Evolutionary conservation across 495 filamentous ascomycete species (phyloP), one percentile per base, ranked within the genome.

Genomic region (Hapsidospora chrysogenum): DNA sequence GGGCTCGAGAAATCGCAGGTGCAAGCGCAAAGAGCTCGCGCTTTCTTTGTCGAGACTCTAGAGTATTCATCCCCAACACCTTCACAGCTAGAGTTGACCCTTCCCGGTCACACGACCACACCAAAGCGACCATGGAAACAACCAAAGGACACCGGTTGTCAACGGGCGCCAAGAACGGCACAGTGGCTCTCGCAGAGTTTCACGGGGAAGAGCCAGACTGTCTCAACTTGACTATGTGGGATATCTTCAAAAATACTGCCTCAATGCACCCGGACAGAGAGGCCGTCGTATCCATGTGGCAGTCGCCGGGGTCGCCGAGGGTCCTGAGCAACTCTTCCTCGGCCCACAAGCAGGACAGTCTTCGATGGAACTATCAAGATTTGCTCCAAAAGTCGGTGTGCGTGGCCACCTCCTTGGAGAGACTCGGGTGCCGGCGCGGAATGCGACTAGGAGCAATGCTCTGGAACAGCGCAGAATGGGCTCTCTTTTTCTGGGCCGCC

Each of bases 391-490:
- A 23, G 16, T 38, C 39, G 13, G 35, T 26, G n/a, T 16, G 16
- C 3, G 31, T 45, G 4, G 40, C 44, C 8, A 11, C 17, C 10
- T 37, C 26, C 27, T 37, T 46, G 16, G 22, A 26, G 14, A 21
- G 26, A 14, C 26, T 23, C 9, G 44, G 44, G 1, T 31, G 32
- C 25, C 16, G 29, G 9, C 31, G 27, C 9, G 35, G 37, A 10
- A 37, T 19, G 17, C 40, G 35, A 16, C 20, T 56, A 3, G 51
- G 36, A 9, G 35, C 45, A 2, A 29, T 57, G 28, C 39, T 60
- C 9, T 44, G 43, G 35, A 60, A 57, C 31, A 39, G 47, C 18
- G 47, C 43, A 8, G 49, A 60, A 41, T 57, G 48, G 48, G 47
- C 45, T 14, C 33, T 60, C 14, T 35, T 48, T 2, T 48, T 57